Base-by-base conservation (phyloP, 495 filamentous ascomycete species). In the Delitschia confertaspora region DNA sequence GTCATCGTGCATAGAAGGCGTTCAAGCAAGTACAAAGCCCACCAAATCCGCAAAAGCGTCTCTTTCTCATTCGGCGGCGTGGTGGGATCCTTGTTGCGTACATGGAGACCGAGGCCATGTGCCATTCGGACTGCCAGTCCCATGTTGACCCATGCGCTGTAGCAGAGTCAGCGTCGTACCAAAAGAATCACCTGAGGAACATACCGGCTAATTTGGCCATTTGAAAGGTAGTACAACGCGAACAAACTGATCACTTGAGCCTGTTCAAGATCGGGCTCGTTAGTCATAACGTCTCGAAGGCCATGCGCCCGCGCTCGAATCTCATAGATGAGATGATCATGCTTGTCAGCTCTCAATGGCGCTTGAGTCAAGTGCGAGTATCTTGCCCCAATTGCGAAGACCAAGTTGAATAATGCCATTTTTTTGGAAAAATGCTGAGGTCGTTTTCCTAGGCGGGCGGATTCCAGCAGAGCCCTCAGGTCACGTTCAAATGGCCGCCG, bases 361-460 rank as follows among this genome's bases (percentile, higher is more conserved):
- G 63, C 60, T 23, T 66, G 54, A 5, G 44, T 56, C 13, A 77
- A 57, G 17, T 72, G 63, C 4, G 60, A 62, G 54, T 76, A 72
- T 47, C 69, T 67, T 3, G 74, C 64, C 7, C 66, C 69, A 55
- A 79, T 71, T 2, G 76, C 78, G 56, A 82, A 76, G 6, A 81
- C 70, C 13, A 79, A 55, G 53, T 82, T 80, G n/a, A 80, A 59
- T 30, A 73, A 76, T 3, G 76, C 68, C 24, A 77, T 60, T 69
- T 70, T 77, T 35, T 69, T 65, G 10, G 7, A 22, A 31, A 14
- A 32, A 2, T 43, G 22, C 6, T 21, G 38, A 3, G 40, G 19
- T 20, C 32, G 18, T 6, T 11, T 34, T 18, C 33, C 47, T 11
- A 2, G 6, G 11, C 30, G 6, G 2, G 40, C 16, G 2, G 45